These are phyloP conservation scores for Eucalyptus guilfoylei DNA, from an alignment of 345 rosid species.

Conservation along the genomic window DNA sequence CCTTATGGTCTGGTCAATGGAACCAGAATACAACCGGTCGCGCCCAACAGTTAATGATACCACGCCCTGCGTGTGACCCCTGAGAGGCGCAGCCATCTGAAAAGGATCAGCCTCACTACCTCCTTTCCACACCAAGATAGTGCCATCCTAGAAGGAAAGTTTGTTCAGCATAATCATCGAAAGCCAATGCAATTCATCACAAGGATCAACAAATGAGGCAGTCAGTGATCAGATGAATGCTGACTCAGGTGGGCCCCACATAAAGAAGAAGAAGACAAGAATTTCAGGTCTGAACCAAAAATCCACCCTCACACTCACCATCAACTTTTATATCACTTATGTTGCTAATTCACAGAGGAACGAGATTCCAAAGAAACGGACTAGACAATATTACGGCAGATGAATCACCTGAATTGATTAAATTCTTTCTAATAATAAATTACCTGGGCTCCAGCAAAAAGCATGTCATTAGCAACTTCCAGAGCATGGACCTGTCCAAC, in stretches of 20 bases:
- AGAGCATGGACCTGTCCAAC: constrained; percentile 39
- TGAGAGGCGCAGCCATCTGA: constrained; percentile 8
- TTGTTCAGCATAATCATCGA: neutral
- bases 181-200: neutral
- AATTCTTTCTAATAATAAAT: neutral
- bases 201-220: neutral
- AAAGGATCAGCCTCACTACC: constrained; percentile 22
- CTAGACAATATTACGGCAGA: neutral
- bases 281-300: neutral
- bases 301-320: too few relatives aligned
- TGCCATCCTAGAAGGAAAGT: constrained; percentile 27
- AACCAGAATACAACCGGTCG: constrained; percentile 28
- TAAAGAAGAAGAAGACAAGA: neutral
- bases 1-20: constrained; percentile 35
- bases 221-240: neutral
- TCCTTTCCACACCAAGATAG: constrained; percentile 35
- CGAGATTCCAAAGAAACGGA: neutral
- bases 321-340: neutral
- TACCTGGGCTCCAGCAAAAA: constrained; percentile 58
- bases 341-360: neutral
- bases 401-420: neutral
- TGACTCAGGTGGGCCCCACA: neutral
- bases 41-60: constrained; percentile 20
- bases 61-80: constrained; percentile 24
- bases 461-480: constrained; percentile 20